Evolutionary conservation across 768 basidiomycete genomes (phyloP).

Genomic region (Rickenella mellea): DNA sequence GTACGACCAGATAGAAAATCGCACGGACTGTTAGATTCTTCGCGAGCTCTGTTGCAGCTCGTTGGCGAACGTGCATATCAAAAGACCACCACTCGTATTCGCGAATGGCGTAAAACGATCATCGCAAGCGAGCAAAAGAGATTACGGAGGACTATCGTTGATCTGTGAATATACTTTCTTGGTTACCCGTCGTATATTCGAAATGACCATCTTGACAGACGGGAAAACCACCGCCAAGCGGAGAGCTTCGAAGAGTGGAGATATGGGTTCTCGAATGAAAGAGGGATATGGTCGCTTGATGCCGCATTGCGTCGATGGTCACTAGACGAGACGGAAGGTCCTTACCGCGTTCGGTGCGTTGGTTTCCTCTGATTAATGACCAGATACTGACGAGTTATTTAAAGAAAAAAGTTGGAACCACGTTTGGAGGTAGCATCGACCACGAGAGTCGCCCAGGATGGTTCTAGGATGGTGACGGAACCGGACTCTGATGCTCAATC

Average conservation of each 20-base stretch:
- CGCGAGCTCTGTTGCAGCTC: constrained; percentile 42
- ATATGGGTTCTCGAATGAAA: constrained; percentile 55
- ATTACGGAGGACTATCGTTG: constrained; percentile 60
- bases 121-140: constrained; percentile 62
- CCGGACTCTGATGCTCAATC: constrained; percentile 43
- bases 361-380: not conserved
- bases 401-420: constrained; percentile 71
- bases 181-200: not conserved
- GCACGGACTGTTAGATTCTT: constrained; percentile 42
- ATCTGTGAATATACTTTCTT: constrained; percentile 40
- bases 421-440: constrained; percentile 35
- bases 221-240: constrained; percentile 37
- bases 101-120: constrained; percentile 68
- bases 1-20: constrained; percentile 39
- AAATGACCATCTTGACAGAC: constrained; percentile 29
- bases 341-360: constrained; percentile 69
- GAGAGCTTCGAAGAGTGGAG: constrained; percentile 34
- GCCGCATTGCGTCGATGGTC: constrained; percentile 51
- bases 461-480: constrained; percentile 36
- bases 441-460: constrained; percentile 35
- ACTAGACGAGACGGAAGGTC: constrained; percentile 88
- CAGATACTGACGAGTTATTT: constrained; percentile 3
- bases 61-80: constrained; percentile 53
- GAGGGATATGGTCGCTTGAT: constrained; percentile 71
- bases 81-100: constrained; percentile 52